These are phyloP conservation scores for Phylloboletellus chloephorus DNA, from an alignment of 1,284 basidiomycete genomes.

Conservation along the genomic window DNA sequence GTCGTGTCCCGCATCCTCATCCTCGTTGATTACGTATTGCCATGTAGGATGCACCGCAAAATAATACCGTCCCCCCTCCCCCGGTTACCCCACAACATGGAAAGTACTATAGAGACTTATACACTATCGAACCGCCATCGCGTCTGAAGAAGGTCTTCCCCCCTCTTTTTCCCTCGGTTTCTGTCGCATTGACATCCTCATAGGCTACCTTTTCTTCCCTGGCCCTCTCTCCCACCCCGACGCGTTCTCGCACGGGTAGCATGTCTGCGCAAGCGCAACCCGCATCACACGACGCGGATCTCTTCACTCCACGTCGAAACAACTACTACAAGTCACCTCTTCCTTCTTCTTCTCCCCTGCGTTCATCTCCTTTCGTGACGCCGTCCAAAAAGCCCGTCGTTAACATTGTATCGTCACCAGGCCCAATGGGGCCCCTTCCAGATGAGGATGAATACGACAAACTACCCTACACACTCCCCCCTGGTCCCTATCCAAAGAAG, in stretches of 20 bases:
- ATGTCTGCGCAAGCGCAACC: conserved; percentile 30
- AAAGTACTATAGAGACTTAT: conserved; percentile 56
- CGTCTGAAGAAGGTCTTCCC: conserved; percentile 33
- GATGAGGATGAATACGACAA: conserved; percentile 54
- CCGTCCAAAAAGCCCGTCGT: conserved; percentile 49
- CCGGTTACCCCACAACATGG: conserved; percentile 50
- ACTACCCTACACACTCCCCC: conserved; percentile 72
- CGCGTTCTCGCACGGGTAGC: conserved; percentile 29
- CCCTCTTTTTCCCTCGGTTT: background rate
- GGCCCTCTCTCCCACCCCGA: conserved; percentile 29
- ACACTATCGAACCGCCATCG: conserved; percentile 38
- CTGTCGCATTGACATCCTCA: conserved; percentile 7
- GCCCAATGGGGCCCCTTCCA: conserved; percentile 60
- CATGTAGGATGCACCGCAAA: conserved; percentile 28
- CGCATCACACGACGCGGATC: conserved; percentile 23
- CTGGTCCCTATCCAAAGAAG: conserved; percentile 71
- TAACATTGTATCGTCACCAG: conserved; percentile 75
- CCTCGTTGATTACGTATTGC: conserved; percentile 22
- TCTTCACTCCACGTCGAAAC: conserved; percentile 42
- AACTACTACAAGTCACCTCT: conserved; percentile 43
- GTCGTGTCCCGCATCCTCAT: conserved; percentile 17
- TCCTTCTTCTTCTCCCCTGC: conserved; percentile 44
- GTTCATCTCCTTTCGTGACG: conserved; percentile 45
- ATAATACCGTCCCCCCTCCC: conserved; percentile 23
- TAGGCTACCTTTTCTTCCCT: conserved; percentile 18